Percentiles rank a stretch among this genome's conserved stretches.
Conservation (phyloP, 257 asterid species). For the Scutellaria galericulata region DNA sequence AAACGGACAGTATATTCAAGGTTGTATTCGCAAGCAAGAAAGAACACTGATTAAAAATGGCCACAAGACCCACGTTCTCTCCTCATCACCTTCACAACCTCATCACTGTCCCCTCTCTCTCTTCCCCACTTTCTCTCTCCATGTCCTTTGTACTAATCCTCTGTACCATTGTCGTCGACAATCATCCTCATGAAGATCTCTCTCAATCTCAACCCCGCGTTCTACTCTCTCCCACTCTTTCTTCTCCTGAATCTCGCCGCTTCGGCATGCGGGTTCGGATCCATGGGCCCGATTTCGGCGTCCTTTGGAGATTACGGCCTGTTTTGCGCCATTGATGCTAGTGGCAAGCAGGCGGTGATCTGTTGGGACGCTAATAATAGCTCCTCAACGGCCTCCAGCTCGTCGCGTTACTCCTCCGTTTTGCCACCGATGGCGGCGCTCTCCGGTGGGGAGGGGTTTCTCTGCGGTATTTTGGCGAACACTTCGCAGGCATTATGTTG, state of each 20-base stretch:
- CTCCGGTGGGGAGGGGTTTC: slow-evolving; percentile 82
- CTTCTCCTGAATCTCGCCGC: slow-evolving; percentile 38
- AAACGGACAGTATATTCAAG: neutral
- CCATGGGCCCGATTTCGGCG: slow-evolving; percentile 85
- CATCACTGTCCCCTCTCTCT: slow-evolving; percentile 35
- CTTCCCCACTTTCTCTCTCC: slow-evolving; percentile 40
- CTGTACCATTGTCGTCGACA: neutral
- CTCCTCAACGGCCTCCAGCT: slow-evolving; percentile 40
- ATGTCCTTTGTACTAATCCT: slow-evolving; percentile 41
- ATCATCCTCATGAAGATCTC: slow-evolving; percentile 35
- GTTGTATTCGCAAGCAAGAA: slow-evolving; percentile 19
- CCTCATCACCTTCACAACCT: slow-evolving; percentile 40
- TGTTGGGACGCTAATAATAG: slow-evolving; percentile 73
- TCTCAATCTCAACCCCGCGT: slow-evolving; percentile 3
- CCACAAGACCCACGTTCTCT: slow-evolving; percentile 60
- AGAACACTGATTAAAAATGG: slow-evolving; percentile 45
- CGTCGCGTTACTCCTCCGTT: slow-evolving; percentile 45
- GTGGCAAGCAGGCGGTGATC: slow-evolving; percentile 86
- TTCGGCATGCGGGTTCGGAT: slow-evolving; percentile 71
- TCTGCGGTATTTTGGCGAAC: slow-evolving; percentile 79
- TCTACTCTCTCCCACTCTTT: slow-evolving; percentile 30
- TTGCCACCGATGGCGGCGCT: slow-evolving; percentile 79
- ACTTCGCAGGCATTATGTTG: slow-evolving; percentile 81
- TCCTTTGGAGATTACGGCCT: slow-evolving; percentile 68
- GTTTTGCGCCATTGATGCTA: slow-evolving; percentile 95